These are phyloP conservation scores for Draba incana DNA, from an alignment of 345 rosid species.

Conservation along the genomic window DNA sequence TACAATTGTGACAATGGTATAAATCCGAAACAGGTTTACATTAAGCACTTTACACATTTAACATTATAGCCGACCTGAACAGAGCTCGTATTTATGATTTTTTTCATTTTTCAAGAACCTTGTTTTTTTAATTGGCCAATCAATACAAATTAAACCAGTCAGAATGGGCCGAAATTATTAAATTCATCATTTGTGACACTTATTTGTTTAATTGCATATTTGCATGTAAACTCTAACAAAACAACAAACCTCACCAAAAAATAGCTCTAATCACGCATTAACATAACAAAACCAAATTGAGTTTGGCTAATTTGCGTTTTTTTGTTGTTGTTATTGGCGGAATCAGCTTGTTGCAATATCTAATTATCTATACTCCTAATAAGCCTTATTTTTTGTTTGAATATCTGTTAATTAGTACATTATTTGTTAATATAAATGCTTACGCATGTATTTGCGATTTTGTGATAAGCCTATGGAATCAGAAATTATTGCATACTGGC, in stretches of 20 bases:
- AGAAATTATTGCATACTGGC: constrained; percentile 30
- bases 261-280: background rate
- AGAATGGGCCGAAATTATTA: background rate
- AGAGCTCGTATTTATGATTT: background rate
- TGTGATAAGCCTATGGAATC: constrained; percentile 16
- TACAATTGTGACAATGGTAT: constrained; percentile 24
- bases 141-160: background rate
- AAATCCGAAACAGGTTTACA: constrained; percentile 13
- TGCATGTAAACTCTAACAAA: background rate
- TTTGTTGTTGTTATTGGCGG: background rate
- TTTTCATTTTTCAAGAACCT: background rate
- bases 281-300: constrained; percentile 1
- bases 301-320: background rate
- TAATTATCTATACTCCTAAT: background rate
- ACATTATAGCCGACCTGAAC: background rate
- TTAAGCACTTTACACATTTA: constrained; percentile 11
- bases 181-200: background rate
- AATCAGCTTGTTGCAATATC: constrained; percentile 7
- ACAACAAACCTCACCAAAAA: background rate
- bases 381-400: constrained; percentile 1
- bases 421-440: constrained; percentile 1
- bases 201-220: background rate
- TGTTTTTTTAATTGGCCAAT: background rate
- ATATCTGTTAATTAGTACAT: background rate
- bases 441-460: constrained; percentile 10